phyloP scores from a whole-genome alignment of 2,329 filamentous ascomycete genomes.

The Venturia pyrina region DNA sequence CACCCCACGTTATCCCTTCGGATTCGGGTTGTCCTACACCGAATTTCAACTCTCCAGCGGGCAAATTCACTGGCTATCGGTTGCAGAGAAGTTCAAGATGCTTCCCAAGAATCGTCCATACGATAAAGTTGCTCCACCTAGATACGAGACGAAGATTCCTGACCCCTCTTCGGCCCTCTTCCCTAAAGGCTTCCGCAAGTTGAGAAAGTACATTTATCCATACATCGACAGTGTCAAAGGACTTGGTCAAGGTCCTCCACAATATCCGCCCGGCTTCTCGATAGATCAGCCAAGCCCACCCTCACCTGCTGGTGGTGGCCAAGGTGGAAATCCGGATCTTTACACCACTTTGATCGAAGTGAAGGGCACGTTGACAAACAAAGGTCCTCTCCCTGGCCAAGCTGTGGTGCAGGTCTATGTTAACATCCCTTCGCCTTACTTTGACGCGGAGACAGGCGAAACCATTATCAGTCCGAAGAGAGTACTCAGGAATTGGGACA shows the following conservation, averaged over 20 bases:
- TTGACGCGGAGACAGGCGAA: slow-evolving; percentile 32
- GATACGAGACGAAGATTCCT: slow-evolving; percentile 47
- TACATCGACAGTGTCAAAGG: slow-evolving; percentile 49
- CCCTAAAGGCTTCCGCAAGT: slow-evolving; percentile 48
- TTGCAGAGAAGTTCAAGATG: slow-evolving; percentile 29
- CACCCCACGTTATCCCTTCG: slow-evolving; percentile 73
- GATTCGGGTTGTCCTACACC: slow-evolving; percentile 76
- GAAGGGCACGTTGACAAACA: slow-evolving; percentile 49
- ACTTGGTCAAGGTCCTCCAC: slow-evolving; percentile 32
- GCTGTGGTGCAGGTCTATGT: slow-evolving; percentile 50
- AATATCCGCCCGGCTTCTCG: slow-evolving; percentile 48
- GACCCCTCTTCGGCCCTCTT: slow-evolving; percentile 48
- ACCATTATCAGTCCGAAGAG: slow-evolving; percentile 39
- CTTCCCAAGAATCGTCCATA: slow-evolving; percentile 34
- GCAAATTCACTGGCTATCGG: slow-evolving; percentile 26
- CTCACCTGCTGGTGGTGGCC: slow-evolving; percentile 59
- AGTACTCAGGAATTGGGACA: slow-evolving; percentile 34
- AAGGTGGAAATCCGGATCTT: slow-evolving; percentile 58
- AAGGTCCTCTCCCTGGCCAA: slow-evolving; percentile 43
- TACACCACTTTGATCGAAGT: slow-evolving; percentile 47
- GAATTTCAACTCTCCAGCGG: slow-evolving; percentile 53
- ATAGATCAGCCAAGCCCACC: slow-evolving; percentile 29
- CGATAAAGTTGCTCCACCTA: slow-evolving; percentile 33
- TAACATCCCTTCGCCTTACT: slow-evolving; percentile 34
- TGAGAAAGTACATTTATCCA: slow-evolving; percentile 65